These are phyloP conservation scores for Tulasnella calospora DNA, from an alignment of 768 basidiomycete species.

Conservation along the genomic window DNA sequence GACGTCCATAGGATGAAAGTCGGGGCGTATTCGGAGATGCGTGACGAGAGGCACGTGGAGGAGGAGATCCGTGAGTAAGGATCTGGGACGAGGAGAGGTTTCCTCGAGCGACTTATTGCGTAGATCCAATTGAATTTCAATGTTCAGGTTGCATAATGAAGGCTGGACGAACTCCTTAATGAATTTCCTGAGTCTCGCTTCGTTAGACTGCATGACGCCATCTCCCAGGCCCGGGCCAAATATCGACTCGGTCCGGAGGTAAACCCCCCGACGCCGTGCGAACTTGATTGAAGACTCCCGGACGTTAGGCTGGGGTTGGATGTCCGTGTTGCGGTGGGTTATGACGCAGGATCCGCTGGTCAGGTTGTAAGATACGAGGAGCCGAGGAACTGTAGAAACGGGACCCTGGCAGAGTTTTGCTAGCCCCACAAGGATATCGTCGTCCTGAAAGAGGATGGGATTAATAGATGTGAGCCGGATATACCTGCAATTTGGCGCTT, in stretches of 20 bases:
- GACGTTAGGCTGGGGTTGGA: neutral
- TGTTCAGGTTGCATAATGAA: neutral
- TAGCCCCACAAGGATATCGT: neutral
- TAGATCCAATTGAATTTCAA: neutral
- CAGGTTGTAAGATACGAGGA: neutral
- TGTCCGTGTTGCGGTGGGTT: neutral
- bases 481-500: neutral
- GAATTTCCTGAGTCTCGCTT: neutral
- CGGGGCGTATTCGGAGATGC: no score
- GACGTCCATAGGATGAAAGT: no score
- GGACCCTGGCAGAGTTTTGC: neutral
- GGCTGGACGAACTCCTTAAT: neutral
- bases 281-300: neutral
- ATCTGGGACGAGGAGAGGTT: no score
- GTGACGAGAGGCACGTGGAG: no score
- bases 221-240: neutral
- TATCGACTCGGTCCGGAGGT: neutral
- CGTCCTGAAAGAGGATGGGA: neutral
- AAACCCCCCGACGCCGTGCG: neutral
- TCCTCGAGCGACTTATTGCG: no score
- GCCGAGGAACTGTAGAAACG: neutral
- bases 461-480: neutral
- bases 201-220: neutral
- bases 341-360: neutral
- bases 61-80: no score